Evolutionary conservation across 73 alveolate genomes (phyloP).

Genomic region (Urostyla sp.): DNA sequence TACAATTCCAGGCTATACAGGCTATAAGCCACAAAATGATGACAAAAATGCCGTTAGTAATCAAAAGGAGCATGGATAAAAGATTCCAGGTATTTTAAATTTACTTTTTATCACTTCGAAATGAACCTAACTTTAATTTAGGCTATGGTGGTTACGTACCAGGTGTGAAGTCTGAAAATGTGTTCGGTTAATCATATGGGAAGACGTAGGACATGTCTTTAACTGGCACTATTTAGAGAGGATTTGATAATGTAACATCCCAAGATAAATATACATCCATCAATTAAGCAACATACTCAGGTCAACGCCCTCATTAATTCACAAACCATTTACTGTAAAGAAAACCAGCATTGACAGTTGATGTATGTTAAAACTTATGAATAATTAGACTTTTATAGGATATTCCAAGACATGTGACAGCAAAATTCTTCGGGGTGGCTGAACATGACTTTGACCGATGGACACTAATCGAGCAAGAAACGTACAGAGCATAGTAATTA

Average conservation of each 20-base stretch:
- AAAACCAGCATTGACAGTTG: constrained; percentile 26
- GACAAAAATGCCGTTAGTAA: background rate
- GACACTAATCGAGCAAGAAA: constrained; percentile 27
- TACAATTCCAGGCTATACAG: constrained; percentile 60
- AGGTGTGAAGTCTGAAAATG: constrained; percentile 83
- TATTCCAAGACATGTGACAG: constrained; percentile 39
- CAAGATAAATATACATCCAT: constrained; percentile 49
- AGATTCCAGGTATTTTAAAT: constrained; percentile 27
- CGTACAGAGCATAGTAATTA: too few relatives aligned
- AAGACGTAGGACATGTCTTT: constrained; percentile 64
- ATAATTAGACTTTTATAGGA: constrained; percentile 9
- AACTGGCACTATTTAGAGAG: constrained; percentile 49
- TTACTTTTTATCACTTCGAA: background rate
- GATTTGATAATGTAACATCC: constrained; percentile 58
- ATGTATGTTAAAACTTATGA: constrained; percentile 12
- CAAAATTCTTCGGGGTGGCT: constrained; percentile 34
- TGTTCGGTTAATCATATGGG: constrained; percentile 85
- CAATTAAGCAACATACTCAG: constrained; percentile 44
- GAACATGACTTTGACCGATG: constrained; percentile 45
- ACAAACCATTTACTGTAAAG: background rate
- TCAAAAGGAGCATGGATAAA: constrained; percentile 9
- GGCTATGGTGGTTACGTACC: constrained; percentile 84
- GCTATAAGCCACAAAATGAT: constrained; percentile 41
- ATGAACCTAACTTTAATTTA: constrained; percentile 16
- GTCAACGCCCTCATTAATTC: constrained; percentile 25